A percentile compares a stretch with the other conserved stretches of the same genome.
Evolutionary conservation across 495 filamentous ascomycete species (phyloP).

Genomic region (Penicillium odoratum): DNA sequence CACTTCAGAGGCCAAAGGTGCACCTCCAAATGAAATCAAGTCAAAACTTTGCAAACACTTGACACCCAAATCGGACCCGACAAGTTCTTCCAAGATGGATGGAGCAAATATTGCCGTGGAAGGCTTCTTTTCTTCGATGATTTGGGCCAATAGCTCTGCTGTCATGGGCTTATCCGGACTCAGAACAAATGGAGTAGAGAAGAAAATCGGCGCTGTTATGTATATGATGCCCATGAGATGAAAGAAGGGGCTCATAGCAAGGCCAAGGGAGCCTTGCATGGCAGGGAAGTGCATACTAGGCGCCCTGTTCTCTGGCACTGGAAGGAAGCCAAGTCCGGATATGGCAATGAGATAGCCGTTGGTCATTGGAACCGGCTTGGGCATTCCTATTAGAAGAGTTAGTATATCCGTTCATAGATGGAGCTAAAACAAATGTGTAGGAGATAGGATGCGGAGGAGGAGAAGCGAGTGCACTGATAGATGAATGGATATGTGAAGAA

Average conservation of each 20-base stretch:
- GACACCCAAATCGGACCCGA: constrained; percentile 8
- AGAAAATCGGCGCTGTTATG: background rate
- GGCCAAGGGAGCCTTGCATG: constrained; percentile 54
- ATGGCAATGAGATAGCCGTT: constrained; percentile 45
- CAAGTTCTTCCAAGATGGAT: constrained; percentile 10
- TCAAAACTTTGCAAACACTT: constrained; percentile 5
- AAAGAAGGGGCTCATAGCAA: constrained; percentile 14
- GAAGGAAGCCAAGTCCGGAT: constrained; percentile 35
- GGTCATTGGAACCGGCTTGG: constrained; percentile 50
- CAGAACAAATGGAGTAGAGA: constrained; percentile 1
- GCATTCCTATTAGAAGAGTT: constrained; percentile 16
- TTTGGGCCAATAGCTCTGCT: constrained; percentile 6
- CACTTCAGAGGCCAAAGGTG: constrained; percentile 6
- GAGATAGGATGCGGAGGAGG: no score
- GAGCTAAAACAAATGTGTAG: background rate
- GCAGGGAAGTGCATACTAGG: background rate
- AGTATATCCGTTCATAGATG: background rate
- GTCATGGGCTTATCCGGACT: constrained; percentile 10
- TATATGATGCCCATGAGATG: constrained; percentile 15
- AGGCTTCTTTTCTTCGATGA: constrained; percentile 12
- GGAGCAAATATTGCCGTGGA: background rate
- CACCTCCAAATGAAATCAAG: constrained; percentile 9
- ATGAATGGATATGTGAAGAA: no score
- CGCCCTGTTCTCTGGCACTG: constrained; percentile 18
- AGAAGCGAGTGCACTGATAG: no score